Conservation (phyloP, 176 grass and related monocot species). For the Avena insularis region DNA sequence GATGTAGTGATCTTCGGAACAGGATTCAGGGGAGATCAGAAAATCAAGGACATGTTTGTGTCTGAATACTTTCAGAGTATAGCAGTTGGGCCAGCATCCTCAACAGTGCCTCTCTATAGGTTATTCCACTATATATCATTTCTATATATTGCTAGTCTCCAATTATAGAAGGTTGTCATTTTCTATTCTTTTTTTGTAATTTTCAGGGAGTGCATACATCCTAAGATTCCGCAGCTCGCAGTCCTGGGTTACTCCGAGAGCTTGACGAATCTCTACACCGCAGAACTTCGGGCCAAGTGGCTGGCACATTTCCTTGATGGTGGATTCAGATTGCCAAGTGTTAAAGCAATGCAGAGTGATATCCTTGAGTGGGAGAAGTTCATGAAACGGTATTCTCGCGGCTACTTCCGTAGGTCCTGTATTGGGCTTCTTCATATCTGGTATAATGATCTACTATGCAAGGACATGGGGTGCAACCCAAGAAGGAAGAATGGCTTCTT, state of each 20-base stretch:
- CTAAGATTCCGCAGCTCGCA: conserved; percentile 60
- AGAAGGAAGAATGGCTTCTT: conserved; percentile 60
- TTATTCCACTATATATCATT: not conserved
- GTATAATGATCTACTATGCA: conserved; percentile 70
- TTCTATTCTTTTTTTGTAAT: not conserved
- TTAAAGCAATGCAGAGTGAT: conserved; percentile 55
- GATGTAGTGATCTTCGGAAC: conserved; percentile 63
- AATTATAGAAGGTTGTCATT: not conserved
- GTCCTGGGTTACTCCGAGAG: conserved; percentile 72
- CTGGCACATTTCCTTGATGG: conserved; percentile 58
- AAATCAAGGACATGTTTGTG: conserved; percentile 65
- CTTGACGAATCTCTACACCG: conserved; percentile 64
- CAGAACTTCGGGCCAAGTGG: conserved; percentile 60
- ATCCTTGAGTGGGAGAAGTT: conserved; percentile 61
- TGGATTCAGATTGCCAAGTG: conserved; percentile 56
- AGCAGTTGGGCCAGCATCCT: conserved; percentile 38
- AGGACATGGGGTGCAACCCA: conserved; percentile 65
- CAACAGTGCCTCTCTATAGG: conserved; percentile 66
- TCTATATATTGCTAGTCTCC: not conserved
- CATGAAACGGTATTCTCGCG: conserved; percentile 56
- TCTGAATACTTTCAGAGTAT: conserved; percentile 55
- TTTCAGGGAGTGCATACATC: conserved; percentile 67
- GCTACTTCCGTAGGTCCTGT: conserved; percentile 57
- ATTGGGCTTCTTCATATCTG: conserved; percentile 53
- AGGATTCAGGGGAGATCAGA: conserved; percentile 58